phyloP scores from a whole-genome alignment of 23 red algal species.

The Gracilaria caudata region DNA sequence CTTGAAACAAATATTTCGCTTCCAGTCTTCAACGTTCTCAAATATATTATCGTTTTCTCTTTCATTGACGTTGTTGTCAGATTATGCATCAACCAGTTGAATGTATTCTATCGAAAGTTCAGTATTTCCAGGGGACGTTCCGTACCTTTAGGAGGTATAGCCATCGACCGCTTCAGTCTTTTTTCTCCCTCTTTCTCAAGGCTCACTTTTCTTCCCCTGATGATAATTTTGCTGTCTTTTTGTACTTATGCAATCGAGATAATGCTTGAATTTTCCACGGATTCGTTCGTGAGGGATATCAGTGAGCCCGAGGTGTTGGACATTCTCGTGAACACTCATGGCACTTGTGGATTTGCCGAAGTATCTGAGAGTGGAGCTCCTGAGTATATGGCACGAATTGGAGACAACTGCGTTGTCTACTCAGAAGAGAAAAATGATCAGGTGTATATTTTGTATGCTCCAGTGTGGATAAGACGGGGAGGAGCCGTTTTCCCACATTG shows the following conservation, averaged over 20 bases:
- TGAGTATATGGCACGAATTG: neutral
- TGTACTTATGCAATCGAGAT: slow-evolving; percentile 16
- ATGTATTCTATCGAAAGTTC: neutral
- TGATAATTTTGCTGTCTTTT: neutral
- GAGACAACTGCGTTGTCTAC: neutral
- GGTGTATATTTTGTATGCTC: neutral
- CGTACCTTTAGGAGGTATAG: neutral
- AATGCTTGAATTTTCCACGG: slow-evolving; percentile 9
- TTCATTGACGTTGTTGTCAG: slow-evolving; percentile 24
- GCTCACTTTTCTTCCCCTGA: neutral
- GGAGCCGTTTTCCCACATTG: neutral
- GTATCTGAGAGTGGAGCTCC: neutral
- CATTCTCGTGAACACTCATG: neutral
- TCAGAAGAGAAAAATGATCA: slow-evolving; percentile 16
- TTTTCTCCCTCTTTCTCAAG: neutral
- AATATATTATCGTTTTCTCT: slow-evolving; percentile 14
- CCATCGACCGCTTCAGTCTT: neutral
- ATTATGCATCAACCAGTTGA: neutral
- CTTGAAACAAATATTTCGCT: neutral
- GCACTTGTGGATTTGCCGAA: neutral
- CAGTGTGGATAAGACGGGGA: neutral
- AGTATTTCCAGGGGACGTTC: neutral
- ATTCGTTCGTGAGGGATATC: neutral
- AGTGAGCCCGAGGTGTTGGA: neutral
- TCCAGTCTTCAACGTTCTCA: slow-evolving; percentile 1